These are phyloP conservation scores for Fusarium protoensiforme DNA, from an alignment of 2,329 filamentous ascomycete species.

Conservation along the genomic window DNA sequence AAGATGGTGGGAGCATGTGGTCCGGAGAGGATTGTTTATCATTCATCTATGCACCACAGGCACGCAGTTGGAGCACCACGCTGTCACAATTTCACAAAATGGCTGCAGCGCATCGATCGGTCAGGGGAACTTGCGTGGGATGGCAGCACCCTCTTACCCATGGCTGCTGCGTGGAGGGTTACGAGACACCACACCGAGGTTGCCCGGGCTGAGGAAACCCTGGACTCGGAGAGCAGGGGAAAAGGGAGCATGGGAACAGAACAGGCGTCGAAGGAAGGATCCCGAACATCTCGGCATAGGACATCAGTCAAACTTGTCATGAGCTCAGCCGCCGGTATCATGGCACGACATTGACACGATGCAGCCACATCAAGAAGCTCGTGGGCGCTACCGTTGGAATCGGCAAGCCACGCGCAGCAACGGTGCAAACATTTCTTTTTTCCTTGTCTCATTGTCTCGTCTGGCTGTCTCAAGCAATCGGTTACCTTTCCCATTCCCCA, in stretches of 20 bases:
- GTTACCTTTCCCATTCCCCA: conserved; percentile 9
- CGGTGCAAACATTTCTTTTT: neutral
- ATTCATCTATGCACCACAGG: neutral
- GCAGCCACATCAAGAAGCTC: conserved; percentile 22
- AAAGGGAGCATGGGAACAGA: neutral
- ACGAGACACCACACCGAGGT: conserved; percentile 35
- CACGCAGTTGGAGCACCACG: neutral
- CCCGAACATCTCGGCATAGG: conserved; percentile 5
- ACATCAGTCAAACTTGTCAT: conserved; percentile 8
- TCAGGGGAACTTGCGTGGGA: conserved; percentile 37
- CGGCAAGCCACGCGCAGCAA: conserved; percentile 12
- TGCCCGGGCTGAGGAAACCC: conserved; percentile 21
- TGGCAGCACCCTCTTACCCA: conserved; percentile 23
- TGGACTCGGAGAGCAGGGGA: conserved; percentile 21
- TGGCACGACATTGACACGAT: conserved; percentile 13
- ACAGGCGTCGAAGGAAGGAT: neutral
- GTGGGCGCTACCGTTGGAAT: conserved; percentile 3
- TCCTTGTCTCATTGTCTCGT: neutral
- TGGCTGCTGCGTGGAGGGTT: conserved; percentile 30
- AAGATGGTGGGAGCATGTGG: neutral
- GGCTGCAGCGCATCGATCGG: conserved; percentile 28
- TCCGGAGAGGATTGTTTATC: neutral
- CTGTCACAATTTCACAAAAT: conserved; percentile 11
- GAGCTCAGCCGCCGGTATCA: neutral
- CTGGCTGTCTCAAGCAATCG: conserved; percentile 2